Evolutionary conservation across 2,329 filamentous ascomycete species (phyloP).

Genomic region (Apiospora aurea): DNA sequence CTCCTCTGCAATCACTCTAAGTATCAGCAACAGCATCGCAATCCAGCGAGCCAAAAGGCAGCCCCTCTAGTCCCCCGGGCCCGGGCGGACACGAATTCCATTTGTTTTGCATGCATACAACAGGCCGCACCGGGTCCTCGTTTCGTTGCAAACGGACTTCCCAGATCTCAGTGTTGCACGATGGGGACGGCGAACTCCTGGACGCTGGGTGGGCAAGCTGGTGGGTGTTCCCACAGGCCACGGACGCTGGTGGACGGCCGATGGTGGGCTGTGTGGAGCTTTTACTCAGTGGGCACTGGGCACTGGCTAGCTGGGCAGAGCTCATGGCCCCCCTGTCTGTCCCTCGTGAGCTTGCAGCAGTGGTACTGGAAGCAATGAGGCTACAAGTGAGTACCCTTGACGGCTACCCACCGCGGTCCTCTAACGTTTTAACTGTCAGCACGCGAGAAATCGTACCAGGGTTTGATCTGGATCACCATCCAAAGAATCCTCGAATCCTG

Average conservation of each 20-base stretch:
- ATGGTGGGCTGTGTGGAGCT: neutral
- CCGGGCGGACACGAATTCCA: neutral
- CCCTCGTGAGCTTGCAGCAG: neutral
- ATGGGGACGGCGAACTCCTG: constrained; percentile 13
- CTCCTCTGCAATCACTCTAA: neutral
- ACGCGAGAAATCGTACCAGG: constrained; percentile 10
- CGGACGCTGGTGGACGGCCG: neutral
- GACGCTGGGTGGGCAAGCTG: neutral
- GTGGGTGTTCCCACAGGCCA: constrained; percentile 6
- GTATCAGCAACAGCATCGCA: neutral
- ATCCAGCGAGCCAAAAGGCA: neutral
- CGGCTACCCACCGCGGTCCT: neutral
- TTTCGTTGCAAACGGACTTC: constrained; percentile 14
- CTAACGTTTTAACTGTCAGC: neutral
- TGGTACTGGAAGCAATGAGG: neutral
- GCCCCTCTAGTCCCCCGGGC: neutral
- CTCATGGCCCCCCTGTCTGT: constrained; percentile 9
- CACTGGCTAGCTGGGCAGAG: no score
- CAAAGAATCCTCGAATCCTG: neutral
- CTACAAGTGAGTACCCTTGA: neutral
- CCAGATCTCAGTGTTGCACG: constrained; percentile 8
- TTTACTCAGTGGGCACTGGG: neutral
- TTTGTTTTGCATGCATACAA: neutral
- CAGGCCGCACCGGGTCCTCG: neutral
- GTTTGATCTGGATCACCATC: constrained; percentile 1